Conservation (phyloP, 441 rosid genomes). For the Erodium texanum region DNA sequence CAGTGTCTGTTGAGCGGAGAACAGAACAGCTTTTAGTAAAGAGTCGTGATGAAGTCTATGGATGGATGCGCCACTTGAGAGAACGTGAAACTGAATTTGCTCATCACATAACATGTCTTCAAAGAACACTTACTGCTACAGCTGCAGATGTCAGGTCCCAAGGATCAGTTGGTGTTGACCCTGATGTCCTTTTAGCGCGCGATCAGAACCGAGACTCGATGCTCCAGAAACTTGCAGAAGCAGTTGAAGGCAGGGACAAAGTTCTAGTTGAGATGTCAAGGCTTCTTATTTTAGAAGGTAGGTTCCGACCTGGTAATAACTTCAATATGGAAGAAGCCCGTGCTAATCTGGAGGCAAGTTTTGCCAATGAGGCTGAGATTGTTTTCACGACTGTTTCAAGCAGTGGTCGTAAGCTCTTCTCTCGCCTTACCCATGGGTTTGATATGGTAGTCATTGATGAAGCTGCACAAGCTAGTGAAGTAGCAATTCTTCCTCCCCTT, state of each 20-base stretch:
- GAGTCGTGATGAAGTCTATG: slow-evolving; percentile 75
- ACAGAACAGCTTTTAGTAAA: slow-evolving; percentile 76
- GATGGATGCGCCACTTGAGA: slow-evolving; percentile 79
- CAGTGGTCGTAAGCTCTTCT: slow-evolving; percentile 94
- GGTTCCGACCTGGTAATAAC: slow-evolving; percentile 64
- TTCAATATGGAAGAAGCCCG: slow-evolving; percentile 97
- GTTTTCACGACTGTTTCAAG: slow-evolving; percentile 98
- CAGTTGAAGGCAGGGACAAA: slow-evolving; percentile 89
- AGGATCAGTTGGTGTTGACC: slow-evolving; percentile 97
- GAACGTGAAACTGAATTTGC: slow-evolving; percentile 67
- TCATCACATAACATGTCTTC: slow-evolving; percentile 66
- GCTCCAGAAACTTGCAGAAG: slow-evolving; percentile 89
- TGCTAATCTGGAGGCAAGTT: slow-evolving; percentile 92
- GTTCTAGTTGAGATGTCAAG: slow-evolving; percentile 96
- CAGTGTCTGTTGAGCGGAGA: slow-evolving; percentile 97
- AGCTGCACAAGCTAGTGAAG: slow-evolving; percentile 99
- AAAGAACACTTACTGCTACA: slow-evolving; percentile 63
- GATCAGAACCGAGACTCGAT: slow-evolving; percentile 82
- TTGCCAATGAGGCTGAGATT: slow-evolving; percentile 98
- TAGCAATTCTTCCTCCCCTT: slow-evolving; percentile 92
- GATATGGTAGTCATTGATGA: slow-evolving; percentile 99
- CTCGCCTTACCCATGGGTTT: slow-evolving; percentile 98
- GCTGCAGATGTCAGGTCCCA: slow-evolving; percentile 77
- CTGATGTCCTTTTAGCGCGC: slow-evolving; percentile 79
- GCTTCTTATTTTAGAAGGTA: slow-evolving; percentile 70